Percentiles rank a stretch among this genome's conserved stretches.
Conservation (phyloP, 2,329 filamentous ascomycete genomes). For the Lasiodiplodia gonubiensis region DNA sequence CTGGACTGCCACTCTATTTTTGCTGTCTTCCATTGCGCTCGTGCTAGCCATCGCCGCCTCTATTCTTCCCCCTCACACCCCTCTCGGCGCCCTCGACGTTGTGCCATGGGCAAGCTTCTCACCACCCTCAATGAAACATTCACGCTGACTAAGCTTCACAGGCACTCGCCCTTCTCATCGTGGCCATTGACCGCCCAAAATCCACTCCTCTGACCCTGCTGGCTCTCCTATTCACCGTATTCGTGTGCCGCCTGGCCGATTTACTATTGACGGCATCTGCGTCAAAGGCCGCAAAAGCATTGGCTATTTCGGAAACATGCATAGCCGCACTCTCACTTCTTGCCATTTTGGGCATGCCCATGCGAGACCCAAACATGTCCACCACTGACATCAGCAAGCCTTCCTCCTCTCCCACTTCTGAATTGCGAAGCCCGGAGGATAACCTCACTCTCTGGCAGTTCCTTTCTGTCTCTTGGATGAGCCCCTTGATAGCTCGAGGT, state of each 20-base stretch:
- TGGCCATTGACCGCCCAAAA: constrained; percentile 49
- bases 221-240: constrained; percentile 45
- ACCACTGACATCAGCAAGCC: constrained; percentile 64
- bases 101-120: constrained; percentile 14
- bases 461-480: constrained; percentile 84
- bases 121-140: neutral
- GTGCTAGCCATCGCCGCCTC: neutral
- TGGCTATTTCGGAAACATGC: constrained; percentile 34
- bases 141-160: constrained; percentile 32
- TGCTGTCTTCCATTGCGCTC: constrained; percentile 15
- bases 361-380: constrained; percentile 65
- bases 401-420: constrained; percentile 60
- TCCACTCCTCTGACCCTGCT: constrained; percentile 50
- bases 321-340: constrained; percentile 49
- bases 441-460: constrained; percentile 81
- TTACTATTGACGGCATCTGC: constrained; percentile 36
- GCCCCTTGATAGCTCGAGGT: constrained; percentile 71
- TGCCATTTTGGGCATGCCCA: constrained; percentile 70
- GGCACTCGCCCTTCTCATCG: constrained; percentile 44
- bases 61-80: neutral
- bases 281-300: constrained; percentile 42
- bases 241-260: constrained; percentile 33
- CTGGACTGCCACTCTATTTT: constrained; percentile 19
- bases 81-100: neutral
- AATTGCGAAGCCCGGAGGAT: constrained; percentile 78